Evolutionary conservation across 2,329 filamentous ascomycete species (phyloP).

Genomic region (Fusarium sp.): DNA sequence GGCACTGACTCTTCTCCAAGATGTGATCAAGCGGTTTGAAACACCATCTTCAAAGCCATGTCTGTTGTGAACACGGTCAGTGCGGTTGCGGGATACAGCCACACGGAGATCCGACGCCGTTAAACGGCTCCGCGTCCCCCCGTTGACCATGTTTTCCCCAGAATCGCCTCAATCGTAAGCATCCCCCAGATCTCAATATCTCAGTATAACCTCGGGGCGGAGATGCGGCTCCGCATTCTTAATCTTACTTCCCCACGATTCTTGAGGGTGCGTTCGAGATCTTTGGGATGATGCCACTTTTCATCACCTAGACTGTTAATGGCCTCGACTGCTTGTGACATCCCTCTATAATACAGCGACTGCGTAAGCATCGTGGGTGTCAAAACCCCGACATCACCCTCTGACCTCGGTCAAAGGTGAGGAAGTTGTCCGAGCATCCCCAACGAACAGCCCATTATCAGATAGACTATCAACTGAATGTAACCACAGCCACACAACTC

Average conservation of each 20-base stretch:
- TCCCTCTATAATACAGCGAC: background rate
- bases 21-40: no score
- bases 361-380: background rate
- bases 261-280: constrained; percentile 11
- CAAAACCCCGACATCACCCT: background rate
- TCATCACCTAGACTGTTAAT: background rate
- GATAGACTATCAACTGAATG: constrained; percentile 8
- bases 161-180: background rate
- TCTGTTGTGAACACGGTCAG: no score
- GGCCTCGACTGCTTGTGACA: background rate
- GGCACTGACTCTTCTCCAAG: background rate
- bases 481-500: constrained; percentile 4
- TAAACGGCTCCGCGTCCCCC: background rate
- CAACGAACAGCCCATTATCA: constrained; percentile 1
- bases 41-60: no score
- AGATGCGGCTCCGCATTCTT: constrained; percentile 24
- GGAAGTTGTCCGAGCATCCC: constrained; percentile 22
- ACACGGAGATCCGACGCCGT: constrained; percentile 22
- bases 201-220: constrained; percentile 2
- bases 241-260: constrained; percentile 19
- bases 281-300: constrained; percentile 18
- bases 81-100: background rate
- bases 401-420: background rate
- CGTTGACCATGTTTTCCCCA: constrained; percentile 6
- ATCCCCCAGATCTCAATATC: constrained; percentile 4